A percentile compares a stretch with the other conserved stretches of the same genome.
Evolutionary conservation across 2,329 filamentous ascomycete genomes (phyloP).

Genomic region (Cercospora sp.): DNA sequence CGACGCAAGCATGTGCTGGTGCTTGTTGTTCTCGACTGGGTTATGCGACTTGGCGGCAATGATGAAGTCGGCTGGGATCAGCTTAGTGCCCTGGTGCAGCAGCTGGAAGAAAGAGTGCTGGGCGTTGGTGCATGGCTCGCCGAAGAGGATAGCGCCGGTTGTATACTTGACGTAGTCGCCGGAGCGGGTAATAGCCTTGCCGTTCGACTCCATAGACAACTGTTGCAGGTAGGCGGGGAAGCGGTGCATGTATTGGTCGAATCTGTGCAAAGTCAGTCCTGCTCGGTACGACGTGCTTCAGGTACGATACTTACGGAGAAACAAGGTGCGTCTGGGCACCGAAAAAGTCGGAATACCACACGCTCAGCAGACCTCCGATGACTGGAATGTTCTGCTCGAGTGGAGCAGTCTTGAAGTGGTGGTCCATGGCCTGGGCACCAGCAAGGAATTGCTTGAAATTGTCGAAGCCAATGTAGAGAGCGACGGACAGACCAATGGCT

Average conservation of each 20-base stretch:
- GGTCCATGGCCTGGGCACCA: constrained; percentile 96
- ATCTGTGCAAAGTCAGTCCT: constrained; percentile 53
- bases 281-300: not conserved
- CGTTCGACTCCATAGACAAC: constrained; percentile 99
- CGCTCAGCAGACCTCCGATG: constrained; percentile 86
- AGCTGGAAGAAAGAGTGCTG: constrained; percentile 99
- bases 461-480: constrained; percentile 92
- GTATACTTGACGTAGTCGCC: constrained; percentile 94
- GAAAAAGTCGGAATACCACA: constrained; percentile 99
- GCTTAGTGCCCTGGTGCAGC: constrained; percentile 97
- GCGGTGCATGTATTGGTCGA: constrained; percentile 98
- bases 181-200: constrained; percentile 90
- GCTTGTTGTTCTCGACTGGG: constrained; percentile 84
- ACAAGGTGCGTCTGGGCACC: constrained; percentile 97
- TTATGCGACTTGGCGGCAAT: constrained; percentile 96
- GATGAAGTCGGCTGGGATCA: constrained; percentile 98
- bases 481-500: constrained; percentile 92
- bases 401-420: constrained; percentile 90
- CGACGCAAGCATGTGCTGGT: constrained; percentile 93
- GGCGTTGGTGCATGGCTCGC: constrained; percentile 97
- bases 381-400: constrained; percentile 93
- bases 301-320: constrained; percentile 69
- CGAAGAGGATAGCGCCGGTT: constrained; percentile 92
- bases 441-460: constrained; percentile 97
- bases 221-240: constrained; percentile 99